A percentile compares a stretch with the other conserved stretches of the same genome.
phyloP scores from a whole-genome alignment of 139 green algal genomes.

The Ulvella scutata region DNA sequence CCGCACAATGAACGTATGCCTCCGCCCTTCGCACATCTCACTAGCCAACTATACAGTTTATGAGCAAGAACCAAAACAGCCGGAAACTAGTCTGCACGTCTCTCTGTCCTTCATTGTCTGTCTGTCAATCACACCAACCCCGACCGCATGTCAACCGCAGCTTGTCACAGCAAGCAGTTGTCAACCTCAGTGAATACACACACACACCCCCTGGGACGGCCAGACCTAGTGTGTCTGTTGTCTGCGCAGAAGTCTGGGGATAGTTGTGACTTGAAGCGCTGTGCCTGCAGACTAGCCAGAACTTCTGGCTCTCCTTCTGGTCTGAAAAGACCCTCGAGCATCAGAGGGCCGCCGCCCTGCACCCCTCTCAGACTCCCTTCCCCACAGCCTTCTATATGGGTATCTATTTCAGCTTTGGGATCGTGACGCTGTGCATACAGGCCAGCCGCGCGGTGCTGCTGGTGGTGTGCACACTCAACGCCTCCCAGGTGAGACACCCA shows the following conservation, averaged over 20 bases:
- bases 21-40: too few species aligned
- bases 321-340: slow-evolving; percentile 19
- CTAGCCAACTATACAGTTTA: too few species aligned
- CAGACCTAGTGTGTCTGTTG: not conserved
- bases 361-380: not conserved
- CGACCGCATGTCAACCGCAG: too few species aligned
- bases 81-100: too few species aligned
- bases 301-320: slow-evolving; percentile 58
- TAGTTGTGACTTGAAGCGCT: not conserved
- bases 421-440: slow-evolving; percentile 32
- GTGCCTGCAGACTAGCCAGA: slow-evolving; percentile 40
- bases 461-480: slow-evolving; percentile 26
- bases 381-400: slow-evolving; percentile 28
- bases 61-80: too few species aligned
- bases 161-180: too few species aligned
- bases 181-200: too few species aligned
- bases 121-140: too few species aligned
- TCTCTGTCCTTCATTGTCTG: too few species aligned
- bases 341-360: slow-evolving; percentile 1
- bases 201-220: too few species aligned
- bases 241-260: not conserved
- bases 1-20: too few species aligned
- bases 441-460: slow-evolving; percentile 17
- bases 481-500: slow-evolving; percentile 18
- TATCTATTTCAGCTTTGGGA: slow-evolving; percentile 52